Base-by-base conservation (phyloP, 1,284 basidiomycete genomes). In the Melampsora abietis-canadensis region DNA sequence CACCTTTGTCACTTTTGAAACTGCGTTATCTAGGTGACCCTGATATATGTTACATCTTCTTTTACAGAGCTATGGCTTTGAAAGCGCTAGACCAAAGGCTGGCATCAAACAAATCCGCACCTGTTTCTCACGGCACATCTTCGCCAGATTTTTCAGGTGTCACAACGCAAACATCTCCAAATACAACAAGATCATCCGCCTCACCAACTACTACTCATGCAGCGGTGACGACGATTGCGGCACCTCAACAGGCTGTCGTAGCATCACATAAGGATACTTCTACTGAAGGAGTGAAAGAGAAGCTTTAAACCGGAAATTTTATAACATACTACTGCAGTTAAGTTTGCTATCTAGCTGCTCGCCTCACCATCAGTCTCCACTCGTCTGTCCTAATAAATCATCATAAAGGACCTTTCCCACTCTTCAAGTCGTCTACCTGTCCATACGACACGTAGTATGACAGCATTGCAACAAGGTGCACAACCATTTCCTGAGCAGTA, bases 31-130 rank as follows among this genome's bases (percentile, higher is more conserved):
- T 54, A 19, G 4, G 30, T 62, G n/a, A 46, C n/a, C 14, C 47
- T 51, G 47, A 40, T 21, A 61, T 72, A 15, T 68, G 15, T 65
- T 68, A 34, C 24, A 78, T 40, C 40, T 77, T 79, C 30, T 62
- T 76, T n/a, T 78, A 66, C 77, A 92, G 92, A 77, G 90, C 92
- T 1, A 88, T 96, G 85, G 95, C 95, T 51, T 84, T 98, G 78
- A 95, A 97, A 82, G 95, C 95, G 10, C 87, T 98, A 34, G 95
- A 98, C 79, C 93, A 95, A 79, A 87, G 94, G 31, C 82, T 97
- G 76, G 92, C 94, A 7, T 76, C 76, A 10, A 75, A 63, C 46
- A 68, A 68, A 44, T 63, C 64, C 12, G n/a, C 73, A 21, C 31
- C 51, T 6, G 24, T 31, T 27, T 12, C 46, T 46, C 64, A 66